Evolutionary conservation across 805 yeast species (phyloP), one percentile per base, ranked within the genome.

Genomic region (Kodamaea sagamina): DNA sequence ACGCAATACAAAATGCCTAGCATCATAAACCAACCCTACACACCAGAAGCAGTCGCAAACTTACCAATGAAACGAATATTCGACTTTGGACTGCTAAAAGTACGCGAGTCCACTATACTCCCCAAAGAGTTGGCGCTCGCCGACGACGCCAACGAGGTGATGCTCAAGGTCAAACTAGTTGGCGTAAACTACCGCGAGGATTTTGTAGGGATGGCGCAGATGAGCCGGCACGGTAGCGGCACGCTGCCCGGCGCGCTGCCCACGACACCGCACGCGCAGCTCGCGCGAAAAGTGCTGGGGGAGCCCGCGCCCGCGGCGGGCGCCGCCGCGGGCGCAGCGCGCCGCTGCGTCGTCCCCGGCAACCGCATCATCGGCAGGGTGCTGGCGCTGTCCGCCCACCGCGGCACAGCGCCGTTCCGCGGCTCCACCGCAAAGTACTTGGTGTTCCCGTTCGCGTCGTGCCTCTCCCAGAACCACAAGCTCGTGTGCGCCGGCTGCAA

Each of bases 121-220:
- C 58, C 61, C 18, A 46, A 50, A 28, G 68, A 63, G 34, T 52
- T 61, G 13, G 46, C 47, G n/a, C 27, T 50, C 16, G 12, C 42
- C 17, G 26, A 26, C 13, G 13, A 35, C 32, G 36, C 39, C 39
- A 47, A 54, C 22, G 65, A 59, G 42, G 46, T 57, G 6, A 43
- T 61, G 12, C 46, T 64, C 28, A 57, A 55, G 35, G 54, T 64
- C 19, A 62, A 61, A 39, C 43, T 63, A 42, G 50, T 62, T 1
- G 68, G 62, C 2, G 42, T 65, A n/a, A 56, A 57, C 38, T 65
- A 50, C 47, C 38, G 40, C 16, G 51, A 43, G 24, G 71, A 66
- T 41, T 65, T 66, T 41, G 50, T 48, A 24, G 41, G 41, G 5
- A 39, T 55, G 32, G 46, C 43, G 16, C 35, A 32, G 32, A 19